These are phyloP conservation scores for Nakazawaea wickerhamii DNA, from an alignment of 805 yeast species.

Conservation along the genomic window DNA sequence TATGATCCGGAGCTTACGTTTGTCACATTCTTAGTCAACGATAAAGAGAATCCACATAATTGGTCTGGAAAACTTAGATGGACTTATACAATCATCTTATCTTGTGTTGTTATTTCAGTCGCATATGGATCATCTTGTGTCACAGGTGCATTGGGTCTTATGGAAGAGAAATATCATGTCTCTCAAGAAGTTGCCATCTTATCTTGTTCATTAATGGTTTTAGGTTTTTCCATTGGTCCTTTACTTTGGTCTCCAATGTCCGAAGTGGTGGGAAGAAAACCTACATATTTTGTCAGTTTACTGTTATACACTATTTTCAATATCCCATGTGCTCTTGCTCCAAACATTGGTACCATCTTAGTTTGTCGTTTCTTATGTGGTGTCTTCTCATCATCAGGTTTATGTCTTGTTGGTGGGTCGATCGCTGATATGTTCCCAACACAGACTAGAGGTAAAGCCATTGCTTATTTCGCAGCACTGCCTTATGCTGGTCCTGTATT, in stretches of 20 bases:
- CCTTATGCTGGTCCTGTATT: slow-evolving; percentile 92
- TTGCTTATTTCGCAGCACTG: slow-evolving; percentile 86
- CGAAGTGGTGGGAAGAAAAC: slow-evolving; percentile 81
- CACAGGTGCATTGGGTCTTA: slow-evolving; percentile 75
- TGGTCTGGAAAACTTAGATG: slow-evolving; percentile 60
- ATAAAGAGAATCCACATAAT: slow-evolving; percentile 87
- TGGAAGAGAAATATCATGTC: slow-evolving; percentile 62
- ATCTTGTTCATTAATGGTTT: slow-evolving; percentile 80
- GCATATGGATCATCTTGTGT: slow-evolving; percentile 93
- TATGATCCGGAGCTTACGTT: slow-evolving; percentile 70
- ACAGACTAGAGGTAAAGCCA: slow-evolving; percentile 79
- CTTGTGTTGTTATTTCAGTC: slow-evolving; percentile 76
- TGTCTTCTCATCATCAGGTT: slow-evolving; percentile 76
- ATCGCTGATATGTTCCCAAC: slow-evolving; percentile 84
- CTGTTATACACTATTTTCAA: slow-evolving; percentile 72
- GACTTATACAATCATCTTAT: slow-evolving; percentile 62
- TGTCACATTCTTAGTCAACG: slow-evolving; percentile 74
- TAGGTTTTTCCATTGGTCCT: slow-evolving; percentile 87
- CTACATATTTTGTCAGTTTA: slow-evolving; percentile 75
- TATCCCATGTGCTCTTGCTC: slow-evolving; percentile 81
- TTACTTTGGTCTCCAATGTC: slow-evolving; percentile 84
- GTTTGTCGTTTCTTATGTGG: slow-evolving; percentile 87
- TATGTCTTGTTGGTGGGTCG: slow-evolving; percentile 86
- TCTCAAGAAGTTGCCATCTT: slow-evolving; percentile 73
- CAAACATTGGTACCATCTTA: slow-evolving; percentile 73